Evolutionary conservation across 306 rosid genomes (phyloP).

Genomic region (Pyrus bretschneideri): DNA sequence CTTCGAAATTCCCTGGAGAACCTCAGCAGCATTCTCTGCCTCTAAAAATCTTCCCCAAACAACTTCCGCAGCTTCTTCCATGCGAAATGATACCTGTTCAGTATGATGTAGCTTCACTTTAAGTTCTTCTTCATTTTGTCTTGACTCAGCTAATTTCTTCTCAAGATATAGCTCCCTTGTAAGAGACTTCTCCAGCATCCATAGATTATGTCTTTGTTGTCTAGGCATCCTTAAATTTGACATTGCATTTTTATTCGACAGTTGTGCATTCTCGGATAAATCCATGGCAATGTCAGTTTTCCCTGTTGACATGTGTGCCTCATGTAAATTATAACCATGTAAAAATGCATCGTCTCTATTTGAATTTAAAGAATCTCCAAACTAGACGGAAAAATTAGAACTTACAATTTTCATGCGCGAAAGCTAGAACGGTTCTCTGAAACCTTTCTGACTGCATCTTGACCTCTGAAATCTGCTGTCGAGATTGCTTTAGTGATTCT

Average conservation of each 20-base stretch:
- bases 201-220: conserved; percentile 66
- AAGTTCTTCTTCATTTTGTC: conserved; percentile 60
- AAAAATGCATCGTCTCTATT: neutral
- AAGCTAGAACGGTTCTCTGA: conserved; percentile 53
- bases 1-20: conserved; percentile 74
- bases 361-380: conserved; percentile 11
- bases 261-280: conserved; percentile 39
- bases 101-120: conserved; percentile 69
- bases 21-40: conserved; percentile 82
- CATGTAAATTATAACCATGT: conserved; percentile 19
- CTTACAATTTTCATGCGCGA: conserved; percentile 48
- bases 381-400: conserved; percentile 12
- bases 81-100: conserved; percentile 62
- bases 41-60: conserved; percentile 98
- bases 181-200: conserved; percentile 83
- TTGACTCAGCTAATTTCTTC: conserved; percentile 68
- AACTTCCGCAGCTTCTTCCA: conserved; percentile 85
- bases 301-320: conserved; percentile 46
- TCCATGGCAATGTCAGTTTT: conserved; percentile 32
- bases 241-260: conserved; percentile 32
- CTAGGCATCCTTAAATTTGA: conserved; percentile 51
- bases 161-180: conserved; percentile 84
- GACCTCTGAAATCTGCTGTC: conserved; percentile 58
- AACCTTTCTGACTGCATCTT: conserved; percentile 69
- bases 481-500: conserved; percentile 64